Evolutionary conservation across 1,284 basidiomycete genomes (phyloP), one percentile per base, ranked within the genome.

Genomic region (Coriolopsis trogii): DNA sequence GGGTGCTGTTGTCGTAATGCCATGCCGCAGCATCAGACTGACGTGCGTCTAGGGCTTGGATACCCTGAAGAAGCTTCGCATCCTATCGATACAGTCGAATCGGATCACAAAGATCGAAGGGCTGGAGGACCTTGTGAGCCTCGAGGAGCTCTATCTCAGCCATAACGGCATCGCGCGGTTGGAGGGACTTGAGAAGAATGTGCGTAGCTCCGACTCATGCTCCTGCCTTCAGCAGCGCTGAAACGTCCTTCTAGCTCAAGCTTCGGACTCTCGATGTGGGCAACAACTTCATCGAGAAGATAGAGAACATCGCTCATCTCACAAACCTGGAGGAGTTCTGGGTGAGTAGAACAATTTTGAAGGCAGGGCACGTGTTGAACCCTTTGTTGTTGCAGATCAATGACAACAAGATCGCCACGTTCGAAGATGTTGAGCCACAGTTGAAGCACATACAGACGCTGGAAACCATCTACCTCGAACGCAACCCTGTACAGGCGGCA

Each of bases 121-220:
- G 2, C 73, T 98, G 5, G 88, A 92, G 36, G 75, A 72, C 8
- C 72, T 95, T 5, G 78, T 78, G 43, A 81, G 79, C 49, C 79
- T 99, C 15, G 92, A 97, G 64, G 93, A 99, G 70, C 73, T 99
- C 4, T 98, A 98, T 70, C 77, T 99, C 39, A 93, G 91, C 44
- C 95, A 99, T 67, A 99, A 98, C 60, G 97, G 96, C 0, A 71
- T 99, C 16, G 78, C 84, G 57, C 78, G 78, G 58, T 70, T 99
- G n/a, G 91, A 96, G 68, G 95, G 94, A 0, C 73, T 99, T 13
- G 88, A 93, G 49, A 75, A 86, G 39, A 95, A 94, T 63, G 93
- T 91, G 58, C 60, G 85, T 68, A 8, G 12, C 26, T 8, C 7
- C 7, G 28, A 13, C 13, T 13, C 8, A 16, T 16, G 6, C 13